Evolutionary conservation across 169 alveolate species (phyloP), one percentile per base, ranked within the genome.

Genomic region (Cryptosporidium canis): DNA sequence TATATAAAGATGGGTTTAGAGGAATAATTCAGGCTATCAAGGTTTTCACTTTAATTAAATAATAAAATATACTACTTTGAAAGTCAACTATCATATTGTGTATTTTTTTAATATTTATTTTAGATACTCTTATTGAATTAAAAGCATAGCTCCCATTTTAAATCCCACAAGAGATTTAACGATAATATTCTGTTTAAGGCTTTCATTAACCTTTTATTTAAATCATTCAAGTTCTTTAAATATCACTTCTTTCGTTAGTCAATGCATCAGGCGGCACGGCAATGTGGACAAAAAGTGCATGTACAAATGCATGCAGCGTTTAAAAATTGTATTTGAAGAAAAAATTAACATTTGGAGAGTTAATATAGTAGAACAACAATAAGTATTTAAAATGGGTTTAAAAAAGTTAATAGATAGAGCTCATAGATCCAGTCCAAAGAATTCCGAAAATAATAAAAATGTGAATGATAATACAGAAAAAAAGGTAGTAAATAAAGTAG

Each of bases 221-320:
- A 51, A 21, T 27, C 1, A 3, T 51, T 3, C 7, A 14, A 12
- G 9, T 29, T 61, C 12, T 6, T 7, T 33, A 61, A 31, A 31
- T 18, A 35, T 61, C 2, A 61, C 3, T 61, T 16, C 0, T 8
- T 31, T 1, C 3, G 27, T 61, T 61, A 31, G 68, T 61, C 63
- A 61, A 61, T 24, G 11, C 31, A 1, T 31, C 41, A 61, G 68
- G 68, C 68, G 68, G 47, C 68, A 61, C n/a, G n/a, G 24, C 12
- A 6, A 61, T 61, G 68, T 61, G 68, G 68, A 61, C 45, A 16
- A 35, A n/a, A 61, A 61, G 45, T 61, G 68, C 68, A 61, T 61
- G 68, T 61, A 61, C 24, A 9, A 61, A 61, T 61, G 68, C 68
- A 61, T 61, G 45, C 68, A 61, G 45, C 4, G 24, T 51, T 51